Conservation (phyloP, 176 grass and related monocot species). For the Oryza longistaminata region DNA sequence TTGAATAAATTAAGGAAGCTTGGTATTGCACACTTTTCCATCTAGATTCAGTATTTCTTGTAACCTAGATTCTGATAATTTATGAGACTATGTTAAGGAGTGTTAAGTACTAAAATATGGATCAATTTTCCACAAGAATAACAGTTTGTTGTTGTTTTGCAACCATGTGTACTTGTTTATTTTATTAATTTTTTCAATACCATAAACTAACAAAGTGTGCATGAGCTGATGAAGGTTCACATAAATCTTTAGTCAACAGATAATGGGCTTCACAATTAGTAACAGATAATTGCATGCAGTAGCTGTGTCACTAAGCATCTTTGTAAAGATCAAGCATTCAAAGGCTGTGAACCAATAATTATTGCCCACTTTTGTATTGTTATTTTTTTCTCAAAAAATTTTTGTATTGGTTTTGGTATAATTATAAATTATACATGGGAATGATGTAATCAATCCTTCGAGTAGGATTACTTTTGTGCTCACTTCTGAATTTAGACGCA, state of each 20-base stretch:
- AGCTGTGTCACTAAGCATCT: conserved; percentile 14
- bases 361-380: neutral
- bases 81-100: neutral
- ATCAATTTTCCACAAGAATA: neutral
- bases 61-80: neutral
- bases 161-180: neutral
- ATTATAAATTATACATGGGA: neutral
- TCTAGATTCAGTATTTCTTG: neutral
- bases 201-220: neutral
- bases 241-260: neutral
- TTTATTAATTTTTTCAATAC: neutral
- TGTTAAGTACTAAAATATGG: neutral
- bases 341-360: neutral
- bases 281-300: neutral
- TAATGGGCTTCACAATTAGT: neutral
- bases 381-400: neutral
- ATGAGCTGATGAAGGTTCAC: neutral
- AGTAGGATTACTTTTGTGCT: neutral
- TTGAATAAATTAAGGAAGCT: neutral
- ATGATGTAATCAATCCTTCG: neutral
- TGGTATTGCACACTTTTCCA: neutral
- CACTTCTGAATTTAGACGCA: neutral
- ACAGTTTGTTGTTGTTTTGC: neutral
- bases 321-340: neutral
- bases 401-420: neutral